Evolutionary conservation across 1,139 yeast species (phyloP), one percentile per base, ranked within the genome.

Genomic region (Candida sp.): DNA sequence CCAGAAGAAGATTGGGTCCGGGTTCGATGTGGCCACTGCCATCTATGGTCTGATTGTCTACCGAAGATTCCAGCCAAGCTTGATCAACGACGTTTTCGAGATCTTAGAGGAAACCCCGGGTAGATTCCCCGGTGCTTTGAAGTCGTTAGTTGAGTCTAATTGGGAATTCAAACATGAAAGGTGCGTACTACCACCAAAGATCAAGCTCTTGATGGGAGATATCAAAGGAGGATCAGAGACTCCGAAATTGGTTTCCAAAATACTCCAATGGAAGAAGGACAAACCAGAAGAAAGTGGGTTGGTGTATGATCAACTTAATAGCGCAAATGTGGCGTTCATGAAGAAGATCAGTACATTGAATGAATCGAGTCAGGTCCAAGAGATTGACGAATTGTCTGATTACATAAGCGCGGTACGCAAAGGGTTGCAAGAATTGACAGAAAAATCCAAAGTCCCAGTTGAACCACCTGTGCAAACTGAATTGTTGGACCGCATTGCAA

Each of bases 11-110:
- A 86, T 94, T 28, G 99, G 99, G 0, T 90, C 97, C 3, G 99
- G 99, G 0, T 94, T 94, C 67, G 99, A 94, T 65, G 96, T 96
- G 41, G 98, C 97, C 0, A 87, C 98, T 7, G 99, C 99, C 0
- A 87, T 90, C 0, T 94, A 80, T 68, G 99, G 99, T 2, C 89
- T 97, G 0, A 88, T 93, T 44, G 78, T 85, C 5, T 94, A 94
- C 67, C 78, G 82, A 38, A 75, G 99, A 54, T 94, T 94, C 62
- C 70, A 72, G 7, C 90, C 92, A 0, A 61, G 57, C 8, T 58
- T 85, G 33, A 80, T 88, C 39, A 73, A 77, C 41, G 63, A 66
- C 2, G 65, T 85, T 31, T 62, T 78, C 35, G 56, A 54, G 1
- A 50, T 49, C 4, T 48, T 58, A 3, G 46, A 52, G 30, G 38